Conservation (phyloP, 495 filamentous ascomycete genomes). For the Sordaria brevicollis region DNA sequence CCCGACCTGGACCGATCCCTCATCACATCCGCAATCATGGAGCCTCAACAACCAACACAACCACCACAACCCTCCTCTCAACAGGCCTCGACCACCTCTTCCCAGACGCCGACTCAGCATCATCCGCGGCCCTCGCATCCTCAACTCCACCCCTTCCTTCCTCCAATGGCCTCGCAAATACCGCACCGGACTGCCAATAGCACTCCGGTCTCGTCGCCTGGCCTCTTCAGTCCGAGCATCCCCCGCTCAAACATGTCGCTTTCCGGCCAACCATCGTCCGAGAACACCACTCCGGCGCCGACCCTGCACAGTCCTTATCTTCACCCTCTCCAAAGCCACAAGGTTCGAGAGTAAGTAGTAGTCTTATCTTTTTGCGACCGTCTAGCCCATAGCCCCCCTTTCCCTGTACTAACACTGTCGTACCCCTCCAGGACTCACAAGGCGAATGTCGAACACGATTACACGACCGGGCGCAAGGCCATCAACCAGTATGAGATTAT, state of each 20-base stretch:
- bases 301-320: conserved; percentile 45
- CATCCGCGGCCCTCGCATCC: conserved; percentile 25
- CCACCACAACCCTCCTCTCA: conserved; percentile 13
- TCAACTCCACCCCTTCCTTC: conserved; percentile 28
- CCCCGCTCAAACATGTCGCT: conserved; percentile 29
- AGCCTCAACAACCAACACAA: conserved; percentile 18
- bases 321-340: conserved; percentile 54
- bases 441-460: conserved; percentile 79
- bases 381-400: background rate
- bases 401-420: background rate
- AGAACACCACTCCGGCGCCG: conserved; percentile 33
- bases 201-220: conserved; percentile 58
- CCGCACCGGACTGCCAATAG: conserved; percentile 45
- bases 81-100: background rate
- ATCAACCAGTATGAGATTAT: conserved; percentile 98
- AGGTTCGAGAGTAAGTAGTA: conserved; percentile 48
- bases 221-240: conserved; percentile 48
- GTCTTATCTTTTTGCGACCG: background rate
- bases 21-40: conserved; percentile 19
- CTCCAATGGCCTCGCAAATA: conserved; percentile 16
- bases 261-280: conserved; percentile 28
- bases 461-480: conserved; percentile 78
- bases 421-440: conserved; percentile 56
- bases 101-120: conserved; percentile 4
- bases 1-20: conserved; percentile 2